Conservation (phyloP, 805 yeast genomes). For the Pichia sporocuriosa region DNA sequence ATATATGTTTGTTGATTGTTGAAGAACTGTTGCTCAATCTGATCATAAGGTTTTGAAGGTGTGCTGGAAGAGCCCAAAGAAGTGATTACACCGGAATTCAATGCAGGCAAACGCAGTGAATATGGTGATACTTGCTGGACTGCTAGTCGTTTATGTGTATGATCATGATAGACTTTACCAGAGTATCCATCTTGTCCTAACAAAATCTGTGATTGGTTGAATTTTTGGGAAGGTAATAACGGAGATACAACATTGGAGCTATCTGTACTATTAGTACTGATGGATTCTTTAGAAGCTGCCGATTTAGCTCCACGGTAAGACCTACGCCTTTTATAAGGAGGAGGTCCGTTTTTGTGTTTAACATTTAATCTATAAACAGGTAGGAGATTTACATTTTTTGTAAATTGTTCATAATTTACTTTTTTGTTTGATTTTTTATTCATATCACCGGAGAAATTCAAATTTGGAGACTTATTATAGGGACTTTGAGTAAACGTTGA, state of each 20-base stretch:
- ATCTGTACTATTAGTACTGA: too few relatives aligned
- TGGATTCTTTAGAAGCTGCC: too few relatives aligned
- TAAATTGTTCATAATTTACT: constrained; percentile 6
- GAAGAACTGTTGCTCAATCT: not conserved
- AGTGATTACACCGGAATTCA: not conserved
- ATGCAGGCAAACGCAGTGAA: not conserved
- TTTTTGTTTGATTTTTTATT: not conserved
- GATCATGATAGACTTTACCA: too few relatives aligned
- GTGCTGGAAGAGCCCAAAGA: not conserved
- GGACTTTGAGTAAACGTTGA: not conserved
- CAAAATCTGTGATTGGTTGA: too few relatives aligned
- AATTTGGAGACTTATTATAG: not conserved
- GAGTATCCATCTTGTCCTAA: too few relatives aligned
- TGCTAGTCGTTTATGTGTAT: not conserved
- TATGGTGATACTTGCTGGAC: constrained; percentile 2
- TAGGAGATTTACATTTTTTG: constrained; percentile 9
- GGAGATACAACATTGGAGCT: too few relatives aligned
- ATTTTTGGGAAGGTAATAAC: too few relatives aligned
- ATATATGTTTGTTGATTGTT: not conserved
- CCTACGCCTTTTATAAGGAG: not conserved
- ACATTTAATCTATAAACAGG: constrained; percentile 12
- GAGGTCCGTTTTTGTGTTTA: not conserved
- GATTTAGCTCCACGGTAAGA: too few relatives aligned
- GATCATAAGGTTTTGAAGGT: not conserved
- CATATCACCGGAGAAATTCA: not conserved